Evolutionary conservation across 1,284 basidiomycete species (phyloP), one percentile per base, ranked within the genome.

Genomic region (Mycena citricolor): DNA sequence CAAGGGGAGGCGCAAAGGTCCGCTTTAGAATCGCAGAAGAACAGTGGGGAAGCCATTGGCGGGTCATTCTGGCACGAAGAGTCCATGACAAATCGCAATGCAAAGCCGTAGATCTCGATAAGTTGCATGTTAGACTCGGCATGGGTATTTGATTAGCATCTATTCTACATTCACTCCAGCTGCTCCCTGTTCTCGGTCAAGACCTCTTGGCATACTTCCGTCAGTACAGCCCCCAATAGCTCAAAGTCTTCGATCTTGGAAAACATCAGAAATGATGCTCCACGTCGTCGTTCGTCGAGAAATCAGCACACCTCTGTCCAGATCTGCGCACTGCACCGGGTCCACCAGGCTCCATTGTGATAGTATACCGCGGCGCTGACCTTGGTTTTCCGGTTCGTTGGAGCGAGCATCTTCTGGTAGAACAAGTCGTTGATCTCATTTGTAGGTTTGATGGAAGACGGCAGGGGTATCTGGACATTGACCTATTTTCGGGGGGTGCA

Each of bases 291-390:
- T n/a, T n/a, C n/a, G n/a, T n/a, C n/a, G n/a, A n/a, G n/a, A n/a
- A n/a, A n/a, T 38, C 38, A 14, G 24, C 12, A 67, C 50, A 86
- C 83, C 66, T 89, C 86, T 42, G 77, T 82, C 74, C 76, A 91
- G 1, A 90, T 74, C 60, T 90, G 88, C 8, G 73, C 77, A 47
- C 82, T 83, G 58, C 78, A 79, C 30, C 88, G 70, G 4, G 73
- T 71, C 83, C 85, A 90, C 83, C 83, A 88, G 21, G 65, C 70
- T 0, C 72, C 76, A 40, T 77, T 77, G 57, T 90, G 86, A 40
- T 67, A 69, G 49, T 66, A 82, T 31, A 64, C 58, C 0, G 67
- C 63, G 4, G 69, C 67, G 51, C 66, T 76, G 2, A 66, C 65
- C 23, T 76, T 76, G 49, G 69, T 64, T 17, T 70, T 65, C 2